Percentiles rank a stretch among this genome's conserved stretches.
Evolutionary conservation across 352 stramenopile genomes (phyloP).

Genomic region (Globisporangium recalcitrans): DNA sequence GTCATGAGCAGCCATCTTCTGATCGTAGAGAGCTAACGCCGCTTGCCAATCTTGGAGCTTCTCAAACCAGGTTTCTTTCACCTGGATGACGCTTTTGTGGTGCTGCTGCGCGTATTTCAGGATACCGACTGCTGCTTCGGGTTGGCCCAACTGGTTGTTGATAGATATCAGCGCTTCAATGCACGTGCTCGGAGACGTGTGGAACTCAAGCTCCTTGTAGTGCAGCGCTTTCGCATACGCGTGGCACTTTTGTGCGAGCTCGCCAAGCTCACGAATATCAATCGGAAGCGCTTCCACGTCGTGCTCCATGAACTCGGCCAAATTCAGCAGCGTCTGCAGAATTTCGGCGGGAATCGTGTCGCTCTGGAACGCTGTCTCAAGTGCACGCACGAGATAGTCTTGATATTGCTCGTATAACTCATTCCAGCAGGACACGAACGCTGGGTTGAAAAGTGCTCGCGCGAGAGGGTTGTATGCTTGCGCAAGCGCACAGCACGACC

Average conservation of each 20-base stretch:
- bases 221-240: constrained; percentile 95
- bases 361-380: constrained; percentile 93
- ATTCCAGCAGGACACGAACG: constrained; percentile 99
- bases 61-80: constrained; percentile 96
- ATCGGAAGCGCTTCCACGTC: constrained; percentile 96
- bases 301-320: constrained; percentile 99
- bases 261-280: constrained; percentile 92
- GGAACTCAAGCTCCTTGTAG: constrained; percentile 98
- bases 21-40: constrained; percentile 91
- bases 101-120: constrained; percentile 90
- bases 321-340: constrained; percentile 94
- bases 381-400: constrained; percentile 87
- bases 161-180: constrained; percentile 98
- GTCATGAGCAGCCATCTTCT: constrained; percentile 53
- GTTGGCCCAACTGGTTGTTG: constrained; percentile 97
- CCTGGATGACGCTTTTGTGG: constrained; percentile 78
- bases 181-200: constrained; percentile 87
- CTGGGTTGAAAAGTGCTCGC: constrained; percentile 95
- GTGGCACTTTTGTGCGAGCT: constrained; percentile 94
- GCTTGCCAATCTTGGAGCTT: constrained; percentile 98
- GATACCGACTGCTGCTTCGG: constrained; percentile 96
- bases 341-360: constrained; percentile 94
- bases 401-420: constrained; percentile 94
- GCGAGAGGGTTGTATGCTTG: constrained; percentile 97
- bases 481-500: constrained; percentile 90